Evolutionary conservation across 257 asterid genomes (phyloP).

Genomic region (Nicotiana attenuata): DNA sequence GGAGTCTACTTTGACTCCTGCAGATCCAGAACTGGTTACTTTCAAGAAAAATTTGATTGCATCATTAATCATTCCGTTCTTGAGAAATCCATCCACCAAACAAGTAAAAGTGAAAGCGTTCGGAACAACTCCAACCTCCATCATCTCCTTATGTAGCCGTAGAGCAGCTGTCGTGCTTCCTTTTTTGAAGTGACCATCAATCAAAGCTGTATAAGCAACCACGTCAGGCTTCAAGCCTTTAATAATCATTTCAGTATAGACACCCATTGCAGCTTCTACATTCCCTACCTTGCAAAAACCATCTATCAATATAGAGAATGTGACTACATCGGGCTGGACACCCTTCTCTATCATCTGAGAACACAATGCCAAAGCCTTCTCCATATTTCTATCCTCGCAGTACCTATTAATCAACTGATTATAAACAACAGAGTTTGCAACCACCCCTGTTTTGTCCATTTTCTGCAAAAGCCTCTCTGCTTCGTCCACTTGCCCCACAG

Average conservation of each 20-base stretch:
- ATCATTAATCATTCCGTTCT: slow-evolving; percentile 51
- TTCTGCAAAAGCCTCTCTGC: slow-evolving; percentile 39
- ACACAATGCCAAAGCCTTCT: slow-evolving; percentile 60
- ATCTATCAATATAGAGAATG: slow-evolving; percentile 56
- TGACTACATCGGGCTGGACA: slow-evolving; percentile 42
- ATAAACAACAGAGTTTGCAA: slow-evolving; percentile 41
- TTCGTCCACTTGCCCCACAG: slow-evolving; percentile 42
- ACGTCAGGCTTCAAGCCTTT: slow-evolving; percentile 66
- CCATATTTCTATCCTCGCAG: slow-evolving; percentile 50
- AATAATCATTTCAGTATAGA: slow-evolving; percentile 56
- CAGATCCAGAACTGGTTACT: slow-evolving; percentile 16
- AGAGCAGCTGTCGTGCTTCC: slow-evolving; percentile 58
- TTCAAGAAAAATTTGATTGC: slow-evolving; percentile 53
- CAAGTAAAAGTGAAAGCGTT: slow-evolving; percentile 47
- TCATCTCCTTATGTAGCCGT: slow-evolving; percentile 54
- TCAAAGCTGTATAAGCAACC: slow-evolving; percentile 55
- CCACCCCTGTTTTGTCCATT: slow-evolving; percentile 38
- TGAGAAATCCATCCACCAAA: slow-evolving; percentile 56
- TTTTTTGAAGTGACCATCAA: slow-evolving; percentile 65
- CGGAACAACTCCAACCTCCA: slow-evolving; percentile 39
- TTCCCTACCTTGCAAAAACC: slow-evolving; percentile 60
- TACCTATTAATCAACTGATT: slow-evolving; percentile 58
- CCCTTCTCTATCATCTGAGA: slow-evolving; percentile 56
- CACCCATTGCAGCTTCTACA: slow-evolving; percentile 62
- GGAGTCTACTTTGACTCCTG: slow-evolving; percentile 9